Evolutionary conservation across 495 filamentous ascomycete genomes (phyloP).

Genomic region (Pseudevernia furfuracea): DNA sequence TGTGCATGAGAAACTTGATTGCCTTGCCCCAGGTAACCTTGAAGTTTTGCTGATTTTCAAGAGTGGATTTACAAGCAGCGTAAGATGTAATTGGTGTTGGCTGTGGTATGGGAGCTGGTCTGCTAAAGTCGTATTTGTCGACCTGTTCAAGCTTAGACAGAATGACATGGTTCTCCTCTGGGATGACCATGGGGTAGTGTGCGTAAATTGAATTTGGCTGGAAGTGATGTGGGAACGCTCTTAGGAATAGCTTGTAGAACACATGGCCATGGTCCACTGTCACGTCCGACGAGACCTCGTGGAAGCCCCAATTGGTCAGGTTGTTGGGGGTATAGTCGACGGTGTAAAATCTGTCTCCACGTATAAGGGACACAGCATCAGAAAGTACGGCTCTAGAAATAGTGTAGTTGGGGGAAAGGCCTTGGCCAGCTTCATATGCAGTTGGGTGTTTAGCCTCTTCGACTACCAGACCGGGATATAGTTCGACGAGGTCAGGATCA

Average conservation of each 20-base stretch:
- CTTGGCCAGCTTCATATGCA: constrained; percentile 58
- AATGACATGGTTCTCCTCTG: constrained; percentile 46
- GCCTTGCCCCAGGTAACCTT: constrained; percentile 50
- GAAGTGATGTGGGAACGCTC: constrained; percentile 55
- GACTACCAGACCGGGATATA: constrained; percentile 75
- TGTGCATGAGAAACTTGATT: constrained; percentile 44
- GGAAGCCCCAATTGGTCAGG: constrained; percentile 72
- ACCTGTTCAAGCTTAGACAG: constrained; percentile 38
- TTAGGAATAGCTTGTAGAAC: constrained; percentile 54
- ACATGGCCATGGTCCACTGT: constrained; percentile 49
- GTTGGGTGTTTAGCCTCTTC: constrained; percentile 71
- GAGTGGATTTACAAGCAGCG: constrained; percentile 40
- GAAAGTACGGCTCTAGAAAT: constrained; percentile 63
- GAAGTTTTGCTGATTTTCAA: constrained; percentile 45
- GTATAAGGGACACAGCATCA: constrained; percentile 73
- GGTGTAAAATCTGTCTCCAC: constrained; percentile 82
- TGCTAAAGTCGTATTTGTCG: constrained; percentile 46
- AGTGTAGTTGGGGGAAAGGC: constrained; percentile 74
- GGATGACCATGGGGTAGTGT: constrained; percentile 54
- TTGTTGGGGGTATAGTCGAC: constrained; percentile 63
- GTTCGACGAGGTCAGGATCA: constrained; percentile 68
- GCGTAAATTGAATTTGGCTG: constrained; percentile 49
- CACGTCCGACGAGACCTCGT: constrained; percentile 42
- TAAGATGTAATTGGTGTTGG: constrained; percentile 43
- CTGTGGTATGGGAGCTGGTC: constrained; percentile 32